These are phyloP conservation scores for Candida namnaoensis DNA, from an alignment of 805 yeast species.

Conservation along the genomic window DNA sequence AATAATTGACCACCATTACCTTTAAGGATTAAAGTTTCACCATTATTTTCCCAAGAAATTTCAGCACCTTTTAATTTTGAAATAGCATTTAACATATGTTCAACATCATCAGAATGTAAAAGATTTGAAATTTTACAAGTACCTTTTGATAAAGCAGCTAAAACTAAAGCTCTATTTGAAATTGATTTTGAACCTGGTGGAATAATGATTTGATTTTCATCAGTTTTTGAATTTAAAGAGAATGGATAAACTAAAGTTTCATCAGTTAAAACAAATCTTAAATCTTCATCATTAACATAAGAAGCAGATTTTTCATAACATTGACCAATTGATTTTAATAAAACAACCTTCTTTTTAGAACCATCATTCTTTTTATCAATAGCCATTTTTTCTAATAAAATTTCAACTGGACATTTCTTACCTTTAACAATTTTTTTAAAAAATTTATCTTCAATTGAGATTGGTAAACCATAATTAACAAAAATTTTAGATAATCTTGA, in stretches of 20 bases:
- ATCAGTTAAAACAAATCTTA: conserved; percentile 76
- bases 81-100: conserved; percentile 88
- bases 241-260: conserved; percentile 65
- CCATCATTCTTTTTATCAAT: conserved; percentile 97
- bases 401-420: conserved; percentile 70
- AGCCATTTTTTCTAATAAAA: conserved; percentile 76
- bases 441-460: conserved; percentile 62
- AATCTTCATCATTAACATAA: conserved; percentile 69
- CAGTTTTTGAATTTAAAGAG: conserved; percentile 18
- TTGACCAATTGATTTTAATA: conserved; percentile 77
- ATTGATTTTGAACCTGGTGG: conserved; percentile 99
- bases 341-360: conserved; percentile 75
- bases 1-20: conserved; percentile 77
- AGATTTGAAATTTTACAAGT: conserved; percentile 76
- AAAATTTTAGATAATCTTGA: conserved; percentile 81
- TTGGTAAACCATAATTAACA: conserved; percentile 80
- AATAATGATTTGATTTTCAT: conserved; percentile 29
- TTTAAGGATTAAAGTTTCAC: conserved; percentile 77
- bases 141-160: conserved; percentile 90
- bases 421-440: conserved; percentile 62
- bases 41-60: conserved; percentile 77
- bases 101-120: conserved; percentile 94
- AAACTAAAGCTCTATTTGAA: conserved; percentile 85
- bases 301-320: conserved; percentile 88
- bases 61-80: conserved; percentile 72